These are phyloP conservation scores for Lachancea sp. DNA, from an alignment of 805 yeast genomes.

Conservation along the genomic window DNA sequence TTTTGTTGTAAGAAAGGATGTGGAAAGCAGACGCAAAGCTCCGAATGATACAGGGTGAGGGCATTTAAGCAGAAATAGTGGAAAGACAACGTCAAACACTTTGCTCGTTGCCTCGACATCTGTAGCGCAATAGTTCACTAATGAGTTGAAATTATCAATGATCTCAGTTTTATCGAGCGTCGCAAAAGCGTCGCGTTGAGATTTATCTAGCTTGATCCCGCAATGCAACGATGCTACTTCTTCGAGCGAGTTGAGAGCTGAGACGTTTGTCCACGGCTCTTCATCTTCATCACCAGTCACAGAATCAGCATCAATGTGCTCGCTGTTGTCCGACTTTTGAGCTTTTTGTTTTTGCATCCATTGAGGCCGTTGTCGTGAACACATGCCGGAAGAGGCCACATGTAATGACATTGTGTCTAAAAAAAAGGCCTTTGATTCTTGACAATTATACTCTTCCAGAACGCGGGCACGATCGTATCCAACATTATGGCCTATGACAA, in stretches of 20 bases:
- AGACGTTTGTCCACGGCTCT: constrained; percentile 80
- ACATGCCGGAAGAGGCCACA: constrained; percentile 84
- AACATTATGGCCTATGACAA: constrained; percentile 85
- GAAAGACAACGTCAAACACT: constrained; percentile 64
- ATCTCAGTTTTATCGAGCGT: constrained; percentile 49
- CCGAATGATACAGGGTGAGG: constrained; percentile 96
- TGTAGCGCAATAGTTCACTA: constrained; percentile 75
- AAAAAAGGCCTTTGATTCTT: constrained; percentile 64
- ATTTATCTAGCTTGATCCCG: constrained; percentile 58
- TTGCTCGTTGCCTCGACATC: constrained; percentile 75
- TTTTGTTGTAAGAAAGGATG: constrained; percentile 73
- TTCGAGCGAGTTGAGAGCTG: constrained; percentile 72
- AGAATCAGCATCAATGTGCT: constrained; percentile 23
- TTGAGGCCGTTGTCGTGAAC: constrained; percentile 79
- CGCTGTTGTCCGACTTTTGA: constrained; percentile 15
- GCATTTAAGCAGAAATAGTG: constrained; percentile 55
- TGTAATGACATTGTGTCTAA: constrained; percentile 92
- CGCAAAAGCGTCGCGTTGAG: constrained; percentile 57
- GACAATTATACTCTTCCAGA: constrained; percentile 70
- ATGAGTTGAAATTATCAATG: constrained; percentile 46
- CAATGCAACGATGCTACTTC: constrained; percentile 79
- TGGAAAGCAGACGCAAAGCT: constrained; percentile 68
- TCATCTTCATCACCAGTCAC: constrained; percentile 72
- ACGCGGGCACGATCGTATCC: constrained; percentile 87
- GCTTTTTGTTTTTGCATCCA: constrained; percentile 56